Percentiles rank a stretch among this genome's conserved stretches.
These are phyloP conservation scores for Heliamphora exappendiculata DNA, from an alignment of 148 eudicot species.

Conservation along the genomic window DNA sequence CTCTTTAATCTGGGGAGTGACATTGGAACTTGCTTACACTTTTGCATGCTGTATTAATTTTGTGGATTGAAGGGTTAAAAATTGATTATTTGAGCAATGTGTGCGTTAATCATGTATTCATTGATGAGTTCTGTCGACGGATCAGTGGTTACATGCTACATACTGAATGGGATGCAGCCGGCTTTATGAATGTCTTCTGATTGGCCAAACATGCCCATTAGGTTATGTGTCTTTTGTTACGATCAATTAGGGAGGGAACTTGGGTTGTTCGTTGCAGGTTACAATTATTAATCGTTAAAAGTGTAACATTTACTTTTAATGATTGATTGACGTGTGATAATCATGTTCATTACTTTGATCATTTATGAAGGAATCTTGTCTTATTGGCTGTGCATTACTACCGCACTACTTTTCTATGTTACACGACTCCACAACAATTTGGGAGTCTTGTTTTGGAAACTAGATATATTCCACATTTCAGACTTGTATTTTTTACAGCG, in stretches of 20 bases:
- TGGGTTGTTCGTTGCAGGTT: neutral
- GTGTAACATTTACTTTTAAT: neutral
- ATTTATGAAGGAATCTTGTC: neutral
- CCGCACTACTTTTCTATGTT: neutral
- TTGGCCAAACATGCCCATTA: neutral
- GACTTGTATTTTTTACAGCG: neutral
- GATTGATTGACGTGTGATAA: neutral
- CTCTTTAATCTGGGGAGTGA: neutral
- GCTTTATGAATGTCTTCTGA: neutral
- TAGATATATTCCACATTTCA: neutral
- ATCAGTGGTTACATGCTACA: neutral
- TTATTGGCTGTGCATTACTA: neutral
- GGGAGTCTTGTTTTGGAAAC: neutral
- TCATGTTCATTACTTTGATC: neutral
- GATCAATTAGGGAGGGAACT: neutral
- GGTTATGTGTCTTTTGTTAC: neutral
- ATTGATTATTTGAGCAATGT: neutral
- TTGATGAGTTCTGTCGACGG: neutral
- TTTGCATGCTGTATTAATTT: slow-evolving; percentile 3
- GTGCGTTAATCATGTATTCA: neutral
- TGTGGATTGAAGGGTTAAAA: neutral
- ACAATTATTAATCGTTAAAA: neutral
- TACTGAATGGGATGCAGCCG: neutral
- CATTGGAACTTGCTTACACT: neutral
- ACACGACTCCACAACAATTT: neutral